A percentile compares a stretch with the other conserved stretches of the same genome.
These are phyloP conservation scores for Plasmopara viticola DNA, from an alignment of 352 stramenopile species.

Conservation along the genomic window DNA sequence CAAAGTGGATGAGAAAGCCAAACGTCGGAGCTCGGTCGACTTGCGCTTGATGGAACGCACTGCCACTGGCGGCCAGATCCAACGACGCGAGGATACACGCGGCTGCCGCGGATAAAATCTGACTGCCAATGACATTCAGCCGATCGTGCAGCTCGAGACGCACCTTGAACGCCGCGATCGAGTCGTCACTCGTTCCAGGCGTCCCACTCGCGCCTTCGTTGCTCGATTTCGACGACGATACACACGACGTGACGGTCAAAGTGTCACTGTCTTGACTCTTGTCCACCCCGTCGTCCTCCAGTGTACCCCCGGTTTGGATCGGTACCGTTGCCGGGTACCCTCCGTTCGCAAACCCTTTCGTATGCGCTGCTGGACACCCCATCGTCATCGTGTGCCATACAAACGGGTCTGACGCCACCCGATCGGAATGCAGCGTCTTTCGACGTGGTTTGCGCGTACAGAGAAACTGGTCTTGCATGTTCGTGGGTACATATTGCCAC, in stretches of 20 bases:
- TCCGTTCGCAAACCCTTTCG: conserved; percentile 70
- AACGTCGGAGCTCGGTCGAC: conserved; percentile 47
- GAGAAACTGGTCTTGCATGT: conserved; percentile 83
- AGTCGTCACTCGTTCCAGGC: conserved; percentile 23
- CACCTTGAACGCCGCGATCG: conserved; percentile 48
- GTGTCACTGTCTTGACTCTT: conserved; percentile 18
- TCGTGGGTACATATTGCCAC: conserved; percentile 78
- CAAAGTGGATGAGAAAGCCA: conserved; percentile 74
- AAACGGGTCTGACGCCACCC: conserved; percentile 31
- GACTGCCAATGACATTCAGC: conserved; percentile 60
- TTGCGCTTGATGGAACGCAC: conserved; percentile 49
- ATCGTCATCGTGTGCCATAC: conserved; percentile 86
- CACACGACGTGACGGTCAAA: conserved; percentile 28
- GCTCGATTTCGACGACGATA: conserved; percentile 16
- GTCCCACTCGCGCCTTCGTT: background rate
- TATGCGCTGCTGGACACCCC: conserved; percentile 72
- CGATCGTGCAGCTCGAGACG: conserved; percentile 69
- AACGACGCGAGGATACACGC: conserved; percentile 64
- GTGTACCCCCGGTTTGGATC: conserved; percentile 18
- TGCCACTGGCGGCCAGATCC: conserved; percentile 54
- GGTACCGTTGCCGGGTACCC: conserved; percentile 35
- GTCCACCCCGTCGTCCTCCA: conserved; percentile 28
- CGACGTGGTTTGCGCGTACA: conserved; percentile 41
- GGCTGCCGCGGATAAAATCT: conserved; percentile 63
- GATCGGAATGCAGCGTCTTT: conserved; percentile 7